Evolutionary conservation across 306 rosid genomes (phyloP), one percentile per base, ranked within the genome.

Genomic region (Quercus variabilis): DNA sequence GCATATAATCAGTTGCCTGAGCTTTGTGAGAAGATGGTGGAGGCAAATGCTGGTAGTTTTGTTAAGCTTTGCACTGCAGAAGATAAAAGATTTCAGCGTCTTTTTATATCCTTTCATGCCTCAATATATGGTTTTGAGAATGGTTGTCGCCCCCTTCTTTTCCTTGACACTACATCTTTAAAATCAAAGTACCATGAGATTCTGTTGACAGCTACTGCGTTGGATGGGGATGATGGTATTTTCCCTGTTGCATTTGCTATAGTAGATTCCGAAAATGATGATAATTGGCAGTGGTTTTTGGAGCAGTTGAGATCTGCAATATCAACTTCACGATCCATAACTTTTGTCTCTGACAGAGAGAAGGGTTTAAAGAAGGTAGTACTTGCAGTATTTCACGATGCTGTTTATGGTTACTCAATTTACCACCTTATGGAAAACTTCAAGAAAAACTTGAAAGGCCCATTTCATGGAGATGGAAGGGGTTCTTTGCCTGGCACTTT

Each of bases 91-190:
- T 79, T 88, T 63, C 77, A 86, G 79, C 82, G 76, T 43, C 84
- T 86, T 57, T 88, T 88, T 52, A 5, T 84, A 60, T 77, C 87
- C 62, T 86, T 84, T 82, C 82, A 55, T 69, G 90, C 90, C 5
- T 63, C 77, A 41, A 63, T 82, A 31, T 70, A 52, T 62, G 92
- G 92, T 54, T 86, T 88, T 80, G 81, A 84, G 82, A 57, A 51
- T 30, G 91, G 89, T 63, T 86, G 90, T 52, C 90, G 92, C 41
- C 92, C 90, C 46, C 79, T 88, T 72, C 79, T 88, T 46, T 88
- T 88, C 83, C 92, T 88, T 41, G 90, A 88, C 10, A 63, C 88
- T 35, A 55, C 82, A 56, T 69, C 87, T 26, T 71, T 88, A 68
- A 88, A 82, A 78, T 86, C 90, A 49, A 84, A 86, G 77, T 80